phyloP scores from a whole-genome alignment of 768 basidiomycete species.

The Cubamyces sp. region DNA sequence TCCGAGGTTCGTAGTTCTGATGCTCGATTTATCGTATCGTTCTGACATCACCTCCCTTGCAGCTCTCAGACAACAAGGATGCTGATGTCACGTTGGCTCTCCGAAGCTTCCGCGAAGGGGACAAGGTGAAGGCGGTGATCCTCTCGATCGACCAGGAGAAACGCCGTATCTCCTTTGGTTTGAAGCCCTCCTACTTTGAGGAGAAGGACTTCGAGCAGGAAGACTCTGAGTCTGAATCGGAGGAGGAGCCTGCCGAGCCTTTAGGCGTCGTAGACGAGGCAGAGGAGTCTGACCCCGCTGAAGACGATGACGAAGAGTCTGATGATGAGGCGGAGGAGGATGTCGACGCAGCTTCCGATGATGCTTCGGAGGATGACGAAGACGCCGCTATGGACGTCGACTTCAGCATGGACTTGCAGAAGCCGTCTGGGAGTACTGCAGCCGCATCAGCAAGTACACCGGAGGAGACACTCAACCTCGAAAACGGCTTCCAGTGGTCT shows the following conservation, averaged over 20 bases:
- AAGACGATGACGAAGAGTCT: slow-evolving; percentile 7
- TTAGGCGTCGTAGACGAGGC: slow-evolving; percentile 39
- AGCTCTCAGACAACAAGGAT: slow-evolving; percentile 89
- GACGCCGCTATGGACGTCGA: slow-evolving; percentile 52
- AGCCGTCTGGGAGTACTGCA: background rate
- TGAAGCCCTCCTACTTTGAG: slow-evolving; percentile 88
- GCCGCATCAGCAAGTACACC: background rate
- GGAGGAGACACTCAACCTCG: slow-evolving; percentile 45
- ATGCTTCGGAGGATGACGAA: slow-evolving; percentile 30
- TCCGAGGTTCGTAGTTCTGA: slow-evolving; percentile 64
- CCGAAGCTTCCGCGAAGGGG: slow-evolving; percentile 82
- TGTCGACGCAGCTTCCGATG: slow-evolving; percentile 41
- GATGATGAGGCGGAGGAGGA: slow-evolving; percentile 33
- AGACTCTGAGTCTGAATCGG: slow-evolving; percentile 34
- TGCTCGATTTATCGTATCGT: slow-evolving; percentile 2
- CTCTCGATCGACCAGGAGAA: slow-evolving; percentile 74
- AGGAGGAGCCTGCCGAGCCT: slow-evolving; percentile 26
- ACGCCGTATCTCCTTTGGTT: slow-evolving; percentile 76
- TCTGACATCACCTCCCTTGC: background rate
- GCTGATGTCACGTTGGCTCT: slow-evolving; percentile 81
- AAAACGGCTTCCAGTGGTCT: slow-evolving; percentile 77
- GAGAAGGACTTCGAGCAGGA: slow-evolving; percentile 61
- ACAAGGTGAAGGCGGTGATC: slow-evolving; percentile 81
- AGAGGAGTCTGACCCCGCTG: slow-evolving; percentile 24
- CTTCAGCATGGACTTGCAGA: slow-evolving; percentile 37